phyloP scores from a whole-genome alignment of 2,329 filamentous ascomycete species.

The Colletotrichum eremochloae region DNA sequence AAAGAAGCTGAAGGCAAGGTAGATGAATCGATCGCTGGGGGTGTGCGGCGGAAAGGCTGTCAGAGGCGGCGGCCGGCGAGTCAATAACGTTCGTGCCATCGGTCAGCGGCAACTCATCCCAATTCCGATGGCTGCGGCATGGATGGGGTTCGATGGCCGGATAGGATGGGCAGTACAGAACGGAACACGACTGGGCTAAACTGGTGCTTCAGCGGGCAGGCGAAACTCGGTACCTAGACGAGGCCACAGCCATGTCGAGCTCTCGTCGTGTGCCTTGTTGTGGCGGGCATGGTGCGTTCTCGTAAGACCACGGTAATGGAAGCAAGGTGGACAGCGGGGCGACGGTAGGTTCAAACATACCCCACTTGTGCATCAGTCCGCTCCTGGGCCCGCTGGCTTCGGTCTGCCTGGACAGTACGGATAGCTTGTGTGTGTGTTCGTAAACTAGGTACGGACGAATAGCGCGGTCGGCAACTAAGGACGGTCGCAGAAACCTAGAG shows the following conservation, averaged over 20 bases:
- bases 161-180: neutral
- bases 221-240: constrained; percentile 17
- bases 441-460: constrained; percentile 6
- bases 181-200: constrained; percentile 20
- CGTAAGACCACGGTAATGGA: constrained; percentile 1
- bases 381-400: constrained; percentile 6
- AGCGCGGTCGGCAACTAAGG: constrained; percentile 16
- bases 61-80: constrained; percentile 32
- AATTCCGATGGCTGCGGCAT: constrained; percentile 32
- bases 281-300: constrained; percentile 26
- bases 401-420: neutral
- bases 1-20: constrained; percentile 1
- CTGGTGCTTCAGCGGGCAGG: constrained; percentile 20
- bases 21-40: constrained; percentile 11
- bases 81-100: constrained; percentile 24
- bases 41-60: constrained; percentile 11
- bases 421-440: neutral
- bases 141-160: constrained; percentile 3
- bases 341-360: constrained; percentile 16
- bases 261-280: constrained; percentile 5
- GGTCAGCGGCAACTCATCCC: constrained; percentile 22
- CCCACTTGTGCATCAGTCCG: constrained; percentile 15
- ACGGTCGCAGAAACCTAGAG: constrained; percentile 18
- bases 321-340: constrained; percentile 9
- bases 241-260: constrained; percentile 2